phyloP scores from a whole-genome alignment of 2,329 filamentous ascomycete species.

The Chaetomiaceae sp. region DNA sequence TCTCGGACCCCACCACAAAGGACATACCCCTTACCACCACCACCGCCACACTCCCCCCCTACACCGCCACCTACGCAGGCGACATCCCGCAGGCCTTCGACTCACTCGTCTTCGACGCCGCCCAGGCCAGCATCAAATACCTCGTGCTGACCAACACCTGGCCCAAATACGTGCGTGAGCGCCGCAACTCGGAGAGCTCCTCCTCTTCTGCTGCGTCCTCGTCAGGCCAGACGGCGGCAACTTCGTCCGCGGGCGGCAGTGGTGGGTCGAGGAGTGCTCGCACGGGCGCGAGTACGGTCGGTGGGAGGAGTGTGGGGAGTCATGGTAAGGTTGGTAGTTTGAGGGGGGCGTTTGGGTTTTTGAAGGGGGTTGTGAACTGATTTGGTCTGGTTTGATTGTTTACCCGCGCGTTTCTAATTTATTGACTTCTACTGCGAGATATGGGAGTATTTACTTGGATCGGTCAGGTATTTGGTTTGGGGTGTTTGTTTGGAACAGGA shows the following conservation, averaged over 20 bases:
- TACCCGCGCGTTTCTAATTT: too few species aligned
- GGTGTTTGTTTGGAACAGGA: too few species aligned
- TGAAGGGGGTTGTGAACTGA: conserved; percentile 8
- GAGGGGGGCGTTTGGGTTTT: conserved; percentile 11
- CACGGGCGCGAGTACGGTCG: neutral
- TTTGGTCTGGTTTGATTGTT: neutral
- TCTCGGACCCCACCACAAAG: neutral
- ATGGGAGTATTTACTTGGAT: too few species aligned
- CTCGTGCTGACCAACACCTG: conserved; percentile 65
- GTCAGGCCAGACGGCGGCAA: too few species aligned
- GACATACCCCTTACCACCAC: conserved; percentile 5
- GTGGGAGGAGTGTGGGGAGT: neutral
- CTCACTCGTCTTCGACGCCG: conserved; percentile 51
- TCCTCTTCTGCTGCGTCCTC: neutral
- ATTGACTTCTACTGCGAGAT: too few species aligned
- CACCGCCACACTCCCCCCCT: neutral
- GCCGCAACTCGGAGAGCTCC: conserved; percentile 19
- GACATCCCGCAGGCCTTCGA: conserved; percentile 46
- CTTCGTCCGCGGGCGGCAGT: too few species aligned
- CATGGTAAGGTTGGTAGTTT: conserved; percentile 9
- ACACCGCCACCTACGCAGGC: conserved; percentile 31
- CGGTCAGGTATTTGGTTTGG: too few species aligned
- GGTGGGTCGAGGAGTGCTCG: neutral
- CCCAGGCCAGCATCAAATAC: conserved; percentile 59
- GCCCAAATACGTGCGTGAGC: conserved; percentile 50